phyloP scores from a whole-genome alignment of 495 filamentous ascomycete genomes.

The Penicillium samsonianum region DNA sequence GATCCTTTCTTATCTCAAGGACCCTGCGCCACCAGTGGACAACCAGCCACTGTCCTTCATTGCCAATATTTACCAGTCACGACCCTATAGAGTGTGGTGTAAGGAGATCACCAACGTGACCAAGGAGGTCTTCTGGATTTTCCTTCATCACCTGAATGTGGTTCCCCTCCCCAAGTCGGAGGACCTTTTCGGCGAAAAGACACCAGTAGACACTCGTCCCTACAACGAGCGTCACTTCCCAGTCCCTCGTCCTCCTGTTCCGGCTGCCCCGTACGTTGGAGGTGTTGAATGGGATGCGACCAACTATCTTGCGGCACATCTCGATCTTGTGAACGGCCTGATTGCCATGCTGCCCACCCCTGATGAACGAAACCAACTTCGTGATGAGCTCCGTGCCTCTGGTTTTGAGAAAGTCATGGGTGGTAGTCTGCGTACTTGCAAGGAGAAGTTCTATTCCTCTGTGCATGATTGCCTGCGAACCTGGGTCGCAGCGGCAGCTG shows the following conservation, averaged over 20 bases:
- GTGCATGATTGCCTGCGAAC: slow-evolving; percentile 86
- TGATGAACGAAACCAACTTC: slow-evolving; percentile 75
- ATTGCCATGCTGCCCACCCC: slow-evolving; percentile 76
- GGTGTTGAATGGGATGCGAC: slow-evolving; percentile 99
- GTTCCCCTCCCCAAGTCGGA: slow-evolving; percentile 55
- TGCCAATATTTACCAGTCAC: slow-evolving; percentile 77
- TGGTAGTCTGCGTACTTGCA: slow-evolving; percentile 80
- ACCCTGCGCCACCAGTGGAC: slow-evolving; percentile 74
- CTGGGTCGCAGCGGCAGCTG: slow-evolving; percentile 84
- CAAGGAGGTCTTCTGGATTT: slow-evolving; percentile 99
- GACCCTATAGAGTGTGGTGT: slow-evolving; percentile 91
- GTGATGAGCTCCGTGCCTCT: slow-evolving; percentile 73
- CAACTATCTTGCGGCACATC: slow-evolving; percentile 87
- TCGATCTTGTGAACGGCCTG: slow-evolving; percentile 90
- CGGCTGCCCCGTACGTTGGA: slow-evolving; percentile 93
- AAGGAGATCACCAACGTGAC: slow-evolving; percentile 89
- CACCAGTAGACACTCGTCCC: slow-evolving; percentile 10
- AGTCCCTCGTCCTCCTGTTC: slow-evolving; percentile 81
- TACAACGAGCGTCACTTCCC: slow-evolving; percentile 72
- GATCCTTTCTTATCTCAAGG: slow-evolving; percentile 76
- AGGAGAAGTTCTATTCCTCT: slow-evolving; percentile 92
- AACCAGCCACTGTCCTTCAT: slow-evolving; percentile 82
- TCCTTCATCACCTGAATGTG: slow-evolving; percentile 89
- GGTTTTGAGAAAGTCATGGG: slow-evolving; percentile 94
- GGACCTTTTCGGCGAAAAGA: slow-evolving; percentile 28